Percentiles rank a stretch among this genome's conserved stretches.
Conservation (phyloP, 805 yeast genomes). For the Scheffersomyces lignosus region DNA sequence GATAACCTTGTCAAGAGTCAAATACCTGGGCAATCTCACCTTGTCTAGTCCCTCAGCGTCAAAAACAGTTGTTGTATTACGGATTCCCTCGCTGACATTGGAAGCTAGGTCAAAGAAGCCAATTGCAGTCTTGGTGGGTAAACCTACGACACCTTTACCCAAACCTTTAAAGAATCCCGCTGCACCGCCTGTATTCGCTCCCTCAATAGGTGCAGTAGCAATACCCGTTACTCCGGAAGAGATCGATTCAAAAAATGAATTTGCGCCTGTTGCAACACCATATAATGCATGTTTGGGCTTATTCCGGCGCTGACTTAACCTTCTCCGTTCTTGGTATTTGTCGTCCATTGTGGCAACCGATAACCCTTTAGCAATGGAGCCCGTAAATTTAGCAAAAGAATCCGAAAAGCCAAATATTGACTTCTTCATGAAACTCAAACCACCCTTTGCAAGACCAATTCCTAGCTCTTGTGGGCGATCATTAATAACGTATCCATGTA, state of each 20-base stretch:
- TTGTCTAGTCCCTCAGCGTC: slow-evolving; percentile 76
- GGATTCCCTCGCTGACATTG: slow-evolving; percentile 89
- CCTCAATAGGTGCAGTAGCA: slow-evolving; percentile 87
- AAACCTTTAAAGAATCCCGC: slow-evolving; percentile 90
- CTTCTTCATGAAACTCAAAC: slow-evolving; percentile 88
- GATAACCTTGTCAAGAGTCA: slow-evolving; percentile 71
- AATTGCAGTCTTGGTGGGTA: slow-evolving; percentile 95
- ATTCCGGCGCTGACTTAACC: slow-evolving; percentile 72
- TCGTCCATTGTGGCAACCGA: slow-evolving; percentile 88
- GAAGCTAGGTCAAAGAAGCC: slow-evolving; percentile 92
- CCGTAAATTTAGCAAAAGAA: slow-evolving; percentile 88
- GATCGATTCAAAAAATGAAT: slow-evolving; percentile 81
- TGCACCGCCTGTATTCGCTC: slow-evolving; percentile 87
- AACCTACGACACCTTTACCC: slow-evolving; percentile 91
- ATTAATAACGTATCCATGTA: slow-evolving; percentile 89
- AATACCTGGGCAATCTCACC: slow-evolving; percentile 78
- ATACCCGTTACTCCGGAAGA: slow-evolving; percentile 88
- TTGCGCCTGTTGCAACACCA: slow-evolving; percentile 84
- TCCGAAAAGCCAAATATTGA: slow-evolving; percentile 94
- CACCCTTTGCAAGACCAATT: slow-evolving; percentile 94
- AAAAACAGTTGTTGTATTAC: slow-evolving; percentile 87
- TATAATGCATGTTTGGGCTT: slow-evolving; percentile 81
- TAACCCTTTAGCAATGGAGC: slow-evolving; percentile 91
- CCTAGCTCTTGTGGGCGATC: slow-evolving; percentile 97
- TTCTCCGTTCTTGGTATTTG: slow-evolving; percentile 78